Evolutionary conservation across 768 basidiomycete genomes (phyloP).

Genomic region (Amanita thiersii): DNA sequence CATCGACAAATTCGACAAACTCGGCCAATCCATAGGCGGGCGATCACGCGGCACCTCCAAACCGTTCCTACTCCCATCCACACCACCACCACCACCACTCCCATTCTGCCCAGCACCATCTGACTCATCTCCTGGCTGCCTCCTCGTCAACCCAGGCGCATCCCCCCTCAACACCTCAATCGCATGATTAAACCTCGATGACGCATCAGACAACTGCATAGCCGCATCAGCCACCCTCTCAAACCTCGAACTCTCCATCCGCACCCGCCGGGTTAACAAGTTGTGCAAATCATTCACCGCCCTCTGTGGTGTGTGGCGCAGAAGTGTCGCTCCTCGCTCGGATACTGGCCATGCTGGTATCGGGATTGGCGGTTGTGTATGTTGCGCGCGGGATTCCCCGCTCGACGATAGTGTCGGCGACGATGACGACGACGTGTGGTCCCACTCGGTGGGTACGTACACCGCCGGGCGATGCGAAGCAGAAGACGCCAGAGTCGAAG

Average conservation of each 20-base stretch:
- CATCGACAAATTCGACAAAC: slow-evolving; percentile 1
- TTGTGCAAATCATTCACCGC: slow-evolving; percentile 4
- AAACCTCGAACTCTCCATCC: slow-evolving; percentile 4
- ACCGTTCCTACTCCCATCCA: slow-evolving; percentile 7
- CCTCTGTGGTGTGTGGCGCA: background rate
- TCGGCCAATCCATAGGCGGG: slow-evolving; percentile 6
- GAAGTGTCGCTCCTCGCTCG: slow-evolving; percentile 4
- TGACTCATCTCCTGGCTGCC: slow-evolving; percentile 1
- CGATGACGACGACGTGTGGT: background rate
- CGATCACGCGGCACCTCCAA: slow-evolving; percentile 7
- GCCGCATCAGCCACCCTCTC: slow-evolving; percentile 10
- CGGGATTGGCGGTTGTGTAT: background rate
- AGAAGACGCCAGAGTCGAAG: too few relatives aligned
- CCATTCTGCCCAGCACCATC: background rate
- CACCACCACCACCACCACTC: slow-evolving; percentile 2
- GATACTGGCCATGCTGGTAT: slow-evolving; percentile 4
- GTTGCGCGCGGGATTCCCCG: too few relatives aligned
- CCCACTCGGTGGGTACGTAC: slow-evolving; percentile 3
- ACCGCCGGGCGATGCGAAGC: background rate
- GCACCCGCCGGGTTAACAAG: slow-evolving; percentile 1
- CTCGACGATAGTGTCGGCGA: too few relatives aligned
- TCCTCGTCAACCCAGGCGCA: slow-evolving; percentile 4
- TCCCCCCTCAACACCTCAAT: slow-evolving; percentile 20
- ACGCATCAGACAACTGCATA: background rate
- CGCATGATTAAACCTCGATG: slow-evolving; percentile 20